A percentile compares a stretch with the other conserved stretches of the same genome.
Conservation (phyloP, 208 protist species). For the Strigomonas culicis region DNA sequence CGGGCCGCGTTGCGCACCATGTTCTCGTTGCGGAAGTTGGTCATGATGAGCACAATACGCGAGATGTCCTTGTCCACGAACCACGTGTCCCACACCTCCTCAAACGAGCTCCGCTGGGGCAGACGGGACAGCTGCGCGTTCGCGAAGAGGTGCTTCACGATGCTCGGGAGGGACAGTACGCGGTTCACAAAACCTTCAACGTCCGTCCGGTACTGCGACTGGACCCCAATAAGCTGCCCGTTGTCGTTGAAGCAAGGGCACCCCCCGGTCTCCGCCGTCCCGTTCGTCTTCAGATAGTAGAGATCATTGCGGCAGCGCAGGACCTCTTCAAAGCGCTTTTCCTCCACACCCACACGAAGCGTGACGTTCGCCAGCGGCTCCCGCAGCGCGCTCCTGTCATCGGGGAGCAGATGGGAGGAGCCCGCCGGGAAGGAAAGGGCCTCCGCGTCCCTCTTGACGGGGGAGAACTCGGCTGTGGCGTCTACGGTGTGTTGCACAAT, state of each 20-base stretch:
- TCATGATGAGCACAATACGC: conserved; percentile 65
- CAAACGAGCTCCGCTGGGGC: conserved; percentile 49
- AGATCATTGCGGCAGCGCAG: conserved; percentile 65
- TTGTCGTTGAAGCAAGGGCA: conserved; percentile 88
- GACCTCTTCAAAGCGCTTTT: conserved; percentile 90
- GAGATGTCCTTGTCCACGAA: conserved; percentile 71
- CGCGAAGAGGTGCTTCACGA: conserved; percentile 90
- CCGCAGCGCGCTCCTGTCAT: not conserved
- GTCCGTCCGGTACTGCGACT: conserved; percentile 68
- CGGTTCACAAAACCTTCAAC: conserved; percentile 77
- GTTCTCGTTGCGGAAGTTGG: conserved; percentile 64
- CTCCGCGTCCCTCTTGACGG: not conserved
- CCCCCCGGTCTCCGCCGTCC: conserved; percentile 55
- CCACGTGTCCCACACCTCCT: conserved; percentile 90
- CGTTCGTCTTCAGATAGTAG: conserved; percentile 71
- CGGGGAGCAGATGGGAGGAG: not conserved
- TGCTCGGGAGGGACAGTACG: conserved; percentile 70
- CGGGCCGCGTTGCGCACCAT: conserved; percentile 56
- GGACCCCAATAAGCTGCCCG: conserved; percentile 78
- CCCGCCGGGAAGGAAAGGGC: not conserved
- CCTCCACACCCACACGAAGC: conserved; percentile 19
- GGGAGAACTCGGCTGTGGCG: conserved; percentile 7
- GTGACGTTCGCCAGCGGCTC: not conserved
- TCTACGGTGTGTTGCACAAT: conserved; percentile 85
- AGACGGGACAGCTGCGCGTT: conserved; percentile 76